Base-by-base conservation (phyloP, 148 eudicot genomes). In the Chenopodium formosanum region DNA sequence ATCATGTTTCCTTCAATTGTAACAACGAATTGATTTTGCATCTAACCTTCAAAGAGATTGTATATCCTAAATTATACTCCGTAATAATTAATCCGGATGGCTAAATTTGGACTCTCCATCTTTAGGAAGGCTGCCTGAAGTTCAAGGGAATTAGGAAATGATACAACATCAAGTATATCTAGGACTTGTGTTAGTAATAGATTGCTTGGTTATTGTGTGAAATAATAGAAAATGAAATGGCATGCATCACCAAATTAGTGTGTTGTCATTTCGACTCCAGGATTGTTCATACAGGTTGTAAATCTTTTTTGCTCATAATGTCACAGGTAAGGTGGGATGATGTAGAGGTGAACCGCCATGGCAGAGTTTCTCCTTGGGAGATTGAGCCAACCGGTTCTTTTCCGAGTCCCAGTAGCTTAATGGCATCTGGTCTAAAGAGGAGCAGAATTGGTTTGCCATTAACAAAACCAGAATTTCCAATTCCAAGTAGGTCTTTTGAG, bases 301-400 rank as follows among this genome's bases (percentile, higher is more conserved):
- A 68, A 9, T 32, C 25, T 9, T 82, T 63, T 56, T 29, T 73
- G 65, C 27, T 69, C 7, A 34, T 48, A 82, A 67, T 83, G 78
- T 37, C 81, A 78, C 93, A 97, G 99, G 99, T 97, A 53, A 88
- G 98, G 86, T 97, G 99, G 99, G 99, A 96, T 82, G 95, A 93
- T 84, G 81, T 82, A 64, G 98, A 94, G 78, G 83, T 81, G 56
- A 85, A 86, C 50, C 90, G 91, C 74, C 97, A 88, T 75, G 90
- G 93, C 79, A 90, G 98, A 89, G 94, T 97, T 40, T 97, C 99
- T 69, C 99, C 99, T 31, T 97, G 99, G 99, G 99, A 94, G 81
- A 90, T 97, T 74, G 95, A 97, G 85, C 95, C 85, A 75, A 83
- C 88, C 40, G 90, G 97, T 84, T 86, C 97, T 4, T 83, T 88